Percentiles rank a stretch among this genome's conserved stretches.
These are phyloP conservation scores for Guillardia theta DNA, from an alignment of 78 protist genomes.

Conservation along the genomic window DNA sequence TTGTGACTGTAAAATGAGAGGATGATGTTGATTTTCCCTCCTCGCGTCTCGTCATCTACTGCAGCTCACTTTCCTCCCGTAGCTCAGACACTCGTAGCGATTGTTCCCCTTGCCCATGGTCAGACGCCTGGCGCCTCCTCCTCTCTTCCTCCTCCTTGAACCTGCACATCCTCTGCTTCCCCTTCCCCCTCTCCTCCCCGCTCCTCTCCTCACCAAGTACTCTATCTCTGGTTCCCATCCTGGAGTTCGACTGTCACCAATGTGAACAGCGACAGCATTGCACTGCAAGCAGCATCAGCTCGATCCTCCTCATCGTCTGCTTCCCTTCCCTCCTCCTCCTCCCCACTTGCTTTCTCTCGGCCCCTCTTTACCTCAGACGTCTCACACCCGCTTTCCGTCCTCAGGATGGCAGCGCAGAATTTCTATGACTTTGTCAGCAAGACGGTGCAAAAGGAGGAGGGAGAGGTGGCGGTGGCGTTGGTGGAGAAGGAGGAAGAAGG, in stretches of 20 bases:
- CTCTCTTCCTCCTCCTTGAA: too few species aligned
- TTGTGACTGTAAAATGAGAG: not conserved
- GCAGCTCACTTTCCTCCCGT: not conserved
- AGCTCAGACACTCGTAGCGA: not conserved
- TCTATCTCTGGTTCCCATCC: slow-evolving; percentile 15
- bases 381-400: not conserved
- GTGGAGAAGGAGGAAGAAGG: too few species aligned
- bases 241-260: slow-evolving; percentile 3
- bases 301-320: too few species aligned
- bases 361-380: not conserved
- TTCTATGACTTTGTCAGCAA: too few species aligned
- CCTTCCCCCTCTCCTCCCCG: too few species aligned
- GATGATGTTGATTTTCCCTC: too few species aligned
- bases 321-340: not conserved
- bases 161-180: too few species aligned
- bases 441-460: too few species aligned
- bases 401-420: not conserved
- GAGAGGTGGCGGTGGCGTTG: too few species aligned
- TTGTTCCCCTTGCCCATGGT: not conserved
- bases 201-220: not conserved
- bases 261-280: not conserved
- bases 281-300: too few species aligned
- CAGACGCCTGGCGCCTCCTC: too few species aligned
- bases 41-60: not conserved
- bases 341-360: not conserved